phyloP scores from a whole-genome alignment of 2,329 filamentous ascomycete genomes.

The Venturiaceae sp. region DNA sequence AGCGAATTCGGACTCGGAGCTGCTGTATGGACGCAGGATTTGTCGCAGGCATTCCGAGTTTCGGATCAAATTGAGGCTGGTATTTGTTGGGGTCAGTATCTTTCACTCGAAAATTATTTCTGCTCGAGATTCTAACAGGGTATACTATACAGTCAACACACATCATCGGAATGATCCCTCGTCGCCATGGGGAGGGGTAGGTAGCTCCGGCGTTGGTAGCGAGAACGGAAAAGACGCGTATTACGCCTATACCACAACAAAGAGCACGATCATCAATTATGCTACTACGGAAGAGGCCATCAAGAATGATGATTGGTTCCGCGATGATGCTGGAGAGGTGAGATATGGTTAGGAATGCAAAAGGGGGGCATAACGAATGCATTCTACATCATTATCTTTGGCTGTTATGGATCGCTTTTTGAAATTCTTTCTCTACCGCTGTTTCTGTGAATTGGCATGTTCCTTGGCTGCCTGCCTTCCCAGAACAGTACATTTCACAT shows the following conservation, averaged over 20 bases:
- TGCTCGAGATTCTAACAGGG: background rate
- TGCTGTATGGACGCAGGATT: conserved; percentile 51
- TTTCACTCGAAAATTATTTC: too few species aligned
- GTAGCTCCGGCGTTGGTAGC: conserved; percentile 55
- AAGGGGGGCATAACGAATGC: too few species aligned
- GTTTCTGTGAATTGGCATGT: too few species aligned
- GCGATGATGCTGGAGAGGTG: conserved; percentile 45
- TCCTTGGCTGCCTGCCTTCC: too few species aligned
- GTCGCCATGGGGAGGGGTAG: conserved; percentile 59
- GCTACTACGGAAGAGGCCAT: conserved; percentile 44
- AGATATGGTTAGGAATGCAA: conserved; percentile 49
- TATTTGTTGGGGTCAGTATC: conserved; percentile 57
- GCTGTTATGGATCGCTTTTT: too few species aligned
- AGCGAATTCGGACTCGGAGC: conserved; percentile 53
- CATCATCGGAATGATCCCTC: conserved; percentile 66
- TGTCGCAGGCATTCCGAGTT: conserved; percentile 48
- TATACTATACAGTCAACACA: conserved; percentile 25
- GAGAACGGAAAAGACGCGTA: conserved; percentile 55
- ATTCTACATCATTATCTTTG: too few species aligned
- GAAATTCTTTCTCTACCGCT: too few species aligned
- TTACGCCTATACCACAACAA: conserved; percentile 38
- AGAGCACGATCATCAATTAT: conserved; percentile 63
- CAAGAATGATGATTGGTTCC: conserved; percentile 57
- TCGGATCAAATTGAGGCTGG: conserved; percentile 49
- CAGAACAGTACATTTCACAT: too few species aligned